Evolutionary conservation across 108 stramenopile species (phyloP).

Genomic region (Cyclotella sp.): DNA sequence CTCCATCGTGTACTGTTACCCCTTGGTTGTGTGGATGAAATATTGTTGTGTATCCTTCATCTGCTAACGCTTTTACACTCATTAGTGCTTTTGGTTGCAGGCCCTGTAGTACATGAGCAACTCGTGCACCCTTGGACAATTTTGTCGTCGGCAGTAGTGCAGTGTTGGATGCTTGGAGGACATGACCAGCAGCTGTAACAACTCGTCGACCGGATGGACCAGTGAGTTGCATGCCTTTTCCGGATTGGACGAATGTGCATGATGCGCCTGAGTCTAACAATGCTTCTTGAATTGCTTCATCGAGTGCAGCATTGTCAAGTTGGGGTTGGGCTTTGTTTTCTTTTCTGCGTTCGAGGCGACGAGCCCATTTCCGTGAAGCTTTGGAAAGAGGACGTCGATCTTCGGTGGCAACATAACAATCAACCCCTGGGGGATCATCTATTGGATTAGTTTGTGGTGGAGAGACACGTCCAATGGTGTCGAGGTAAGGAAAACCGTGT

Average conservation of each 20-base stretch:
- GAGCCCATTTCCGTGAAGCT: slow-evolving; percentile 1
- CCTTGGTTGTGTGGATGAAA: slow-evolving; percentile 31
- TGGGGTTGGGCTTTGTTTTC: neutral
- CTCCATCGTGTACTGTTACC: slow-evolving; percentile 10
- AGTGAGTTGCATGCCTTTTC: no score
- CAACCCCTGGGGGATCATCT: neutral
- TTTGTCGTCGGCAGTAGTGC: neutral
- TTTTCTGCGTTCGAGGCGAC: slow-evolving; percentile 3
- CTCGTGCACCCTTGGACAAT: neutral
- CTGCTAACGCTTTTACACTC: slow-evolving; percentile 17
- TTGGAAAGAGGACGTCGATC: slow-evolving; percentile 10
- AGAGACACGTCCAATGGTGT: slow-evolving; percentile 5
- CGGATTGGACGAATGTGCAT: no score
- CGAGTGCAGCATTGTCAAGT: neutral
- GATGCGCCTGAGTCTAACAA: slow-evolving; percentile 18
- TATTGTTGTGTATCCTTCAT: slow-evolving; percentile 32
- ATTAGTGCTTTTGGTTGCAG: slow-evolving; percentile 20
- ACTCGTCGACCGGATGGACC: neutral
- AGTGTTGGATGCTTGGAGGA: slow-evolving; percentile 3
- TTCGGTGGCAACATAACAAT: neutral
- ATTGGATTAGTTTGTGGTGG: slow-evolving; percentile 4
- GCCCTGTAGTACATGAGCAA: slow-evolving; percentile 6
- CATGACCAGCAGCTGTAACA: neutral
- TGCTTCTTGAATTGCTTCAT: slow-evolving; percentile 5
- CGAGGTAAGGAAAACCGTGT: slow-evolving; percentile 13